A percentile compares a stretch with the other conserved stretches of the same genome.
Evolutionary conservation across 2,329 filamentous ascomycete genomes (phyloP).

Genomic region (Monosporascus sp.): DNA sequence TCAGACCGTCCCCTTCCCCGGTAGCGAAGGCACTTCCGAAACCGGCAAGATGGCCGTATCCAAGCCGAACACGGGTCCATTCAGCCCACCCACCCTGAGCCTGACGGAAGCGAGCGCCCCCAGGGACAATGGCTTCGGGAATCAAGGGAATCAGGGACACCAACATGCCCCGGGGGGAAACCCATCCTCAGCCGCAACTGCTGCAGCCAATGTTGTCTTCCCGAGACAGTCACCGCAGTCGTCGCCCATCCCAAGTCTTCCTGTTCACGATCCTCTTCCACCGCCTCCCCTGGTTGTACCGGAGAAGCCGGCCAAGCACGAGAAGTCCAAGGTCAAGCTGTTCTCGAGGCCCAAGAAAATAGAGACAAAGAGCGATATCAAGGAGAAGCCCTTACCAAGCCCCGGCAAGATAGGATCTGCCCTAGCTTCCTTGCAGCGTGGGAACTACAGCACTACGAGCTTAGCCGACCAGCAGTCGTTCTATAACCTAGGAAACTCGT

Average conservation of each 20-base stretch:
- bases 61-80: conserved; percentile 38
- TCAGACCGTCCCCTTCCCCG: conserved; percentile 62
- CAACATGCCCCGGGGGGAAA: conserved; percentile 58
- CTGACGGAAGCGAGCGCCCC: conserved; percentile 62
- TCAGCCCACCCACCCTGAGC: conserved; percentile 59
- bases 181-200: conserved; percentile 61
- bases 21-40: conserved; percentile 37
- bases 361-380: conserved; percentile 61
- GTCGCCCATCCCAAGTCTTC: conserved; percentile 25
- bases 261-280: conserved; percentile 20
- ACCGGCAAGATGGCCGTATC: conserved; percentile 32
- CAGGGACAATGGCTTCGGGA: conserved; percentile 49
- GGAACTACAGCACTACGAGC: conserved; percentile 68
- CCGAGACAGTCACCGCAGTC: conserved; percentile 53
- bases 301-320: conserved; percentile 57
- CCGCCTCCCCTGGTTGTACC: conserved; percentile 36
- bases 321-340: conserved; percentile 77
- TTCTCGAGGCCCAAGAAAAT: conserved; percentile 77
- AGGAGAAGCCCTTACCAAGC: conserved; percentile 65
- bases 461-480: conserved; percentile 63
- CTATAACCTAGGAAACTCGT: conserved; percentile 70
- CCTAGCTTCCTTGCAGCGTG: conserved; percentile 59
- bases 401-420: conserved; percentile 67
- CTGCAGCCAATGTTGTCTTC: conserved; percentile 70
- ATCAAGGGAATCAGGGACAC: conserved; percentile 42